Evolutionary conservation across 805 yeast genomes (phyloP).

Genomic region (Metschnikowia chrysomelidarum): DNA sequence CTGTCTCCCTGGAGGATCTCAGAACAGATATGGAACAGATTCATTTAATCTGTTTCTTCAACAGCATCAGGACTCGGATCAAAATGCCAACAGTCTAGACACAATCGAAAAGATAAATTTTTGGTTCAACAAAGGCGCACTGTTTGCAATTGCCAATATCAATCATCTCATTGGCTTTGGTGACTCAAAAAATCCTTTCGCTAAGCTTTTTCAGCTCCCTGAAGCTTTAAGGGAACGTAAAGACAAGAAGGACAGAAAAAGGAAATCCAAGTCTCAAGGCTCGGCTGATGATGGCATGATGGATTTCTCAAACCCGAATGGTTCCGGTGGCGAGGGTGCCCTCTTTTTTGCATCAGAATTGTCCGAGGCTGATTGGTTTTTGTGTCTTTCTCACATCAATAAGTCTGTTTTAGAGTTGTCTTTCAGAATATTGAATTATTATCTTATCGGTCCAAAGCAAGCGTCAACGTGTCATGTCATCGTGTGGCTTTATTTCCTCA

Average conservation of each 20-base stretch:
- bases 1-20: slow-evolving; percentile 31
- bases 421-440: slow-evolving; percentile 64
- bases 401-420: slow-evolving; percentile 66
- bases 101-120: slow-evolving; percentile 53
- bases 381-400: slow-evolving; percentile 53
- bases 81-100: slow-evolving; percentile 27
- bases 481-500: slow-evolving; percentile 73
- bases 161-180: slow-evolving; percentile 78
- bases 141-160: slow-evolving; percentile 74
- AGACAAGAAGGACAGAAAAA: slow-evolving; percentile 67
- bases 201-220: slow-evolving; percentile 67
- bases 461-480: slow-evolving; percentile 70
- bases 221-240: slow-evolving; percentile 69
- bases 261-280: slow-evolving; percentile 33
- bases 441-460: slow-evolving; percentile 67
- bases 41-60: slow-evolving; percentile 26
- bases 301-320: slow-evolving; percentile 4
- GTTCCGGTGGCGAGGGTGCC: slow-evolving; percentile 30
- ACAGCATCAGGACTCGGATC: slow-evolving; percentile 25
- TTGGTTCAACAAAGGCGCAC: slow-evolving; percentile 74
- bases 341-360: slow-evolving; percentile 35
- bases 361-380: slow-evolving; percentile 51
- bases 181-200: slow-evolving; percentile 71
- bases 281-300: slow-evolving; percentile 21
- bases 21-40: slow-evolving; percentile 28